Evolutionary conservation across 306 rosid species (phyloP), one percentile per base, ranked within the genome.

Genomic region (Prunus campanulata): DNA sequence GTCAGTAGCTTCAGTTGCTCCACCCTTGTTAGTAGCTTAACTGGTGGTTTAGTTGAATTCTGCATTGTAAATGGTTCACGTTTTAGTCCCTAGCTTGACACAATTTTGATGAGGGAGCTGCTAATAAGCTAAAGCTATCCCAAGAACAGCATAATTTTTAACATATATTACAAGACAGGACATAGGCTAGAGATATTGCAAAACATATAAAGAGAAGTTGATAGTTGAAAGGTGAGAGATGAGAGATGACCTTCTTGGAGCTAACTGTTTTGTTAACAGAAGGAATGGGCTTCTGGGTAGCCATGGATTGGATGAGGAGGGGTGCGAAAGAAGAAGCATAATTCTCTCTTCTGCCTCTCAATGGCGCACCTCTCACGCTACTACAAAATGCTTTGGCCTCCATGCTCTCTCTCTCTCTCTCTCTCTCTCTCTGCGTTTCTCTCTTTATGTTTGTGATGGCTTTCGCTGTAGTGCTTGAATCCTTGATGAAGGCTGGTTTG

Each of bases 1-100:
- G 90, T 88, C 35, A 95, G 79, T 0, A 95, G 92, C 68, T 81
- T 95, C 85, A 95, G 86, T 63, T 95, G 91, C 84, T 95, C 99
- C 84, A 95, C 74, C 80, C 99, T 92, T 35, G 96, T 92, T 8
- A 95, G 85, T 14, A 95, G 87, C 74, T 91, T 95, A 51, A 95
- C 77, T 20, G 86, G 88, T 11, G 87, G 81, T 12, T 86, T 54
- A 0, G 79, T 24, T 52, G 90, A 77, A 46, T 44, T 74, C 77
- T 74, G 70, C 60, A 74, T 46, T 44, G 19, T 12, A 13, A 18
- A 39, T 24, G 5, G 14, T 54, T 4, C 65, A 35, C 54, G 42
- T n/a, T 12, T 39, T 22, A 25, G 22, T 48, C 59, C 22, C 6
- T 24, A 11, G 8, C 57, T 48, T 12, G 16, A 3, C 52, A 48